phyloP scores from a whole-genome alignment of 106 monocot species.

The Phalaenopsis aphrodite region DNA sequence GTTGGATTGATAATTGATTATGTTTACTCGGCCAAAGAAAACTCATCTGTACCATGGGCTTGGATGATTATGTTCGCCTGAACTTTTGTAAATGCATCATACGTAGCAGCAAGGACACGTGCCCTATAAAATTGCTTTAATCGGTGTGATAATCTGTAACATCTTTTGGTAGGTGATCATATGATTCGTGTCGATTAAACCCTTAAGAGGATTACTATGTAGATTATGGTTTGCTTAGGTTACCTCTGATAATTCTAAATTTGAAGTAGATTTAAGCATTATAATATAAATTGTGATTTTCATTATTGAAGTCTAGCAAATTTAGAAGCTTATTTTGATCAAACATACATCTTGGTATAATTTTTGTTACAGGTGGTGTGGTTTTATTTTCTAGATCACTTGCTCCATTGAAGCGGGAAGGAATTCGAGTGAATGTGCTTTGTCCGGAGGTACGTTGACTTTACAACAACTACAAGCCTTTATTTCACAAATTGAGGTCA shows the following conservation, averaged over 20 bases:
- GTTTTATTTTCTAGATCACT: constrained; percentile 93
- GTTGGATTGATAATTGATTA: too few species aligned
- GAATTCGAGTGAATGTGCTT: constrained; percentile 81
- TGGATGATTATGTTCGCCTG: too few species aligned
- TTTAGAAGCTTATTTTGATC: constrained; percentile 1
- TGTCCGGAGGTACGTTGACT: constrained; percentile 79
- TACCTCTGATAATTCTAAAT: background rate
- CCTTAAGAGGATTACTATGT: background rate
- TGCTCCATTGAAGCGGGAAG: constrained; percentile 58
- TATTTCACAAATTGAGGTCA: too few species aligned
- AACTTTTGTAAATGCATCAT: too few species aligned
- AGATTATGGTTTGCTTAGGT: background rate
- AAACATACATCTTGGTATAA: background rate
- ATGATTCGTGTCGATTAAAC: background rate
- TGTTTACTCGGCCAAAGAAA: too few species aligned
- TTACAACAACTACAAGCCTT: too few species aligned
- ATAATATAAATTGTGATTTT: background rate
- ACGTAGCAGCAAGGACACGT: too few species aligned
- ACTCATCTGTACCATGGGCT: too few species aligned
- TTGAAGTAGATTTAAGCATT: background rate
- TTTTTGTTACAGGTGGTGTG: constrained; percentile 60
- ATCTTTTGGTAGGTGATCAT: background rate
- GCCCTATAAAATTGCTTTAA: too few species aligned
- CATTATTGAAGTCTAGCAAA: background rate
- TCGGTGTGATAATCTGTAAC: background rate